These are phyloP conservation scores for Syzygium syzygioides DNA, from an alignment of 441 rosid species.

Conservation along the genomic window DNA sequence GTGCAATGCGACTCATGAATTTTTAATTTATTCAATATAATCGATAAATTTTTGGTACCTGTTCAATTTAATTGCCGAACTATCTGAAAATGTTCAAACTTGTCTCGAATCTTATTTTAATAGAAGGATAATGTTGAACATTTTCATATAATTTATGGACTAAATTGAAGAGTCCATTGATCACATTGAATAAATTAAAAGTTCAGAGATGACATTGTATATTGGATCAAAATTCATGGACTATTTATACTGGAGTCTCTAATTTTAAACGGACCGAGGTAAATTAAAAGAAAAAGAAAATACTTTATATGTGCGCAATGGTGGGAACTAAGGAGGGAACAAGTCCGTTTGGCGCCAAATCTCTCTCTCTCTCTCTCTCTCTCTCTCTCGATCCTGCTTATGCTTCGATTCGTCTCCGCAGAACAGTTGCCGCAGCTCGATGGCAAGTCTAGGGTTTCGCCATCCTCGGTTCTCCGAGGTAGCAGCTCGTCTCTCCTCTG, in stretches of 20 bases:
- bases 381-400: background rate
- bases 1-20: rapidly evolving
- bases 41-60: too few relatives aligned
- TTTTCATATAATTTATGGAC: too few relatives aligned
- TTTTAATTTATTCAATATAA: too few relatives aligned
- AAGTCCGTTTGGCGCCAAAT: background rate
- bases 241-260: too few relatives aligned
- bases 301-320: background rate
- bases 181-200: too few relatives aligned
- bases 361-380: background rate
- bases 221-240: too few relatives aligned
- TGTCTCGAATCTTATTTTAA: rapidly evolving
- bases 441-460: conserved; percentile 45
- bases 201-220: too few relatives aligned
- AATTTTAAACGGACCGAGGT: too few relatives aligned
- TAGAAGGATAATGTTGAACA: too few relatives aligned
- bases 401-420: background rate
- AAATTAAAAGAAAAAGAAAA: background rate
- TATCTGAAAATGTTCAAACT: too few relatives aligned
- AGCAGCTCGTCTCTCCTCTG: background rate
- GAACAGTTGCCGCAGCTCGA: background rate
- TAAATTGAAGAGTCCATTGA: too few relatives aligned
- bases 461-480: conserved; percentile 65
- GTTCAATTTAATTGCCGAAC: too few relatives aligned
- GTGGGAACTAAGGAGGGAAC: background rate